These are phyloP conservation scores for Clathrus columnatus DNA, from an alignment of 768 basidiomycete species.

Conservation along the genomic window DNA sequence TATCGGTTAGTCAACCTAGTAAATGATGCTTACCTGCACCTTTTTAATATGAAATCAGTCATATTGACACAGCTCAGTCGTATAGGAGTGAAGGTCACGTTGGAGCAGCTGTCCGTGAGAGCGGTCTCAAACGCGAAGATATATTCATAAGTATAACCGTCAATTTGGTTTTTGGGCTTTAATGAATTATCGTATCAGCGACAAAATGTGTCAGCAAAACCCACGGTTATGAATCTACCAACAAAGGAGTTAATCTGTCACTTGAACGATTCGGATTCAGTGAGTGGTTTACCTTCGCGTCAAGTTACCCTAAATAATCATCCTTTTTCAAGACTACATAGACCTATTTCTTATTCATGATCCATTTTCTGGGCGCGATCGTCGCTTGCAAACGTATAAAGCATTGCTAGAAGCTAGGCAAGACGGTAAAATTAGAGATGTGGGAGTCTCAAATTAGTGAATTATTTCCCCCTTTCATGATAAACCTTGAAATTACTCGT, in stretches of 20 bases:
- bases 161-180: too few species aligned
- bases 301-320: neutral
- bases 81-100: slow-evolving; percentile 32
- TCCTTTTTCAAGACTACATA: slow-evolving; percentile 16
- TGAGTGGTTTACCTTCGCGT: neutral
- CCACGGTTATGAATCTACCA: slow-evolving; percentile 14
- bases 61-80: slow-evolving; percentile 22
- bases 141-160: slow-evolving; percentile 33
- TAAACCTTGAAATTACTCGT: neutral
- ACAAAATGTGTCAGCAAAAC: slow-evolving; percentile 18
- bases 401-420: slow-evolving; percentile 15
- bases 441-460: slow-evolving; percentile 21
- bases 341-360: slow-evolving; percentile 26
- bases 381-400: slow-evolving; percentile 21
- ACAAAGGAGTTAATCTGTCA: slow-evolving; percentile 16
- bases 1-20: slow-evolving; percentile 4
- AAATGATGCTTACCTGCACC: neutral
- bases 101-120: slow-evolving; percentile 28
- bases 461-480: neutral
- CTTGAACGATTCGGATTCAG: slow-evolving; percentile 15
- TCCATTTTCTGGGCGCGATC: slow-evolving; percentile 18
- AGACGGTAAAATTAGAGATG: slow-evolving; percentile 16
- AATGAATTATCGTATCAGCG: slow-evolving; percentile 10
- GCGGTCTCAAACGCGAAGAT: slow-evolving; percentile 26
- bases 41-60: slow-evolving; percentile 1